Conservation (phyloP, 2,329 filamentous ascomycete genomes). For the Coniochaeta hoffmannii region DNA sequence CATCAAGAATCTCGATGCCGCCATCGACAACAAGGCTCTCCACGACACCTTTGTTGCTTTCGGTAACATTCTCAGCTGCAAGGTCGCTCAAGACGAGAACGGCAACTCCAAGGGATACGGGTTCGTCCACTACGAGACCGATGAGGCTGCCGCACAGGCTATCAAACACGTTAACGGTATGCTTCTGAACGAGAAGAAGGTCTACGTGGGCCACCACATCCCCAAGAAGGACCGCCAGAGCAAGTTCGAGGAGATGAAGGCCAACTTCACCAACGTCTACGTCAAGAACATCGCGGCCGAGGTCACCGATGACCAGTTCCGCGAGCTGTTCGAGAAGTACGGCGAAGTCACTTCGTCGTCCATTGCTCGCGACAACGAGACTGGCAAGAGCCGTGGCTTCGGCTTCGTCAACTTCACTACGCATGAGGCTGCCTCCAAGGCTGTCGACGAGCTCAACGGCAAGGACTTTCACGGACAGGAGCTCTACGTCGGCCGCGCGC, state of each 20-base stretch:
- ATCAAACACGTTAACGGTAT: conserved; percentile 99
- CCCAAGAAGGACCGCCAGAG: conserved; percentile 99
- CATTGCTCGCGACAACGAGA: conserved; percentile 76
- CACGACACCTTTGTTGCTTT: conserved; percentile 99
- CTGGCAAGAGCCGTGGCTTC: conserved; percentile 87
- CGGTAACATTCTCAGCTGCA: conserved; percentile 98
- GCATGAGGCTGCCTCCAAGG: conserved; percentile 77
- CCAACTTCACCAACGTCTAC: conserved; percentile 99
- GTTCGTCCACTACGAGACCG: conserved; percentile 99
- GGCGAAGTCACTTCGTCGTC: conserved; percentile 95
- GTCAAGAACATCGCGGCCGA: conserved; percentile 94
- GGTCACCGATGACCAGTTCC: conserved; percentile 89
- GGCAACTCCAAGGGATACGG: conserved; percentile 98
- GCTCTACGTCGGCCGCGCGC: conserved; percentile 93
- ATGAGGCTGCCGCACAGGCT: conserved; percentile 90
- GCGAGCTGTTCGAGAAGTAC: conserved; percentile 81
- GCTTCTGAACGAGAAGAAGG: conserved; percentile 99
- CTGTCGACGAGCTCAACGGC: conserved; percentile 87
- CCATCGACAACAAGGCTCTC: conserved; percentile 99
- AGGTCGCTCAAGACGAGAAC: conserved; percentile 95
- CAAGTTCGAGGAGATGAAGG: conserved; percentile 99
- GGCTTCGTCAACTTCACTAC: conserved; percentile 94
- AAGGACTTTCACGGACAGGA: conserved; percentile 91
- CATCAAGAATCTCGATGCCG: conserved; percentile 99
- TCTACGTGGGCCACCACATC: conserved; percentile 98